These are phyloP conservation scores for Amauroascus verrucosus DNA, from an alignment of 2,329 filamentous ascomycete genomes.

Conservation along the genomic window DNA sequence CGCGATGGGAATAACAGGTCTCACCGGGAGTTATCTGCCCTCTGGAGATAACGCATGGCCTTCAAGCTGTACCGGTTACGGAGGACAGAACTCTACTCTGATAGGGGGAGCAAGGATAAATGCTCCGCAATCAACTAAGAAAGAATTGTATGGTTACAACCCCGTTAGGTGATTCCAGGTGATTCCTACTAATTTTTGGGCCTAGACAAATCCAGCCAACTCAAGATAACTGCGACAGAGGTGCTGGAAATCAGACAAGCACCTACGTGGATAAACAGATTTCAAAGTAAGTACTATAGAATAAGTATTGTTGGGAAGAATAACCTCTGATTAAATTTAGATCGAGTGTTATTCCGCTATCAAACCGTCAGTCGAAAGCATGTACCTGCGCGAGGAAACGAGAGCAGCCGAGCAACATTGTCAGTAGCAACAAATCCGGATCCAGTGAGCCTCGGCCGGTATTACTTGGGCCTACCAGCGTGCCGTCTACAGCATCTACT, in stretches of 20 bases:
- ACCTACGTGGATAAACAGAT: background rate
- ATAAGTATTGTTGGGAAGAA: background rate
- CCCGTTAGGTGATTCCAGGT: too few species aligned
- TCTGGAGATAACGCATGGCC: background rate
- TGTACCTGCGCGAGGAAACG: conserved; percentile 6
- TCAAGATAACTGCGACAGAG: background rate
- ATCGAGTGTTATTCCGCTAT: background rate
- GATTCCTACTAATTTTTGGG: background rate
- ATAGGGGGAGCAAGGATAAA: background rate
- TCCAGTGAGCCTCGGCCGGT: background rate
- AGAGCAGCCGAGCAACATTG: background rate
- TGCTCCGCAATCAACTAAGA: background rate
- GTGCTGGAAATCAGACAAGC: background rate
- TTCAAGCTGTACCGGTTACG: background rate
- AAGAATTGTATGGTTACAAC: background rate
- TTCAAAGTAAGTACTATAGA: background rate
- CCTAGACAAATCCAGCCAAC: background rate
- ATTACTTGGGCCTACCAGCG: background rate
- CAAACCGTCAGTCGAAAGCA: background rate
- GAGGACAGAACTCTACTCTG: background rate
- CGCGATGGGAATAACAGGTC: background rate
- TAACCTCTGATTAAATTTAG: background rate
- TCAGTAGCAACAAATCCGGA: background rate
- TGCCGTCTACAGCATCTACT: background rate
- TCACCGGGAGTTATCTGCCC: background rate